A percentile compares a stretch with the other conserved stretches of the same genome.
Evolutionary conservation across 192 early-diverging fungal species (phyloP).

Genomic region (Coemansia sp.): DNA sequence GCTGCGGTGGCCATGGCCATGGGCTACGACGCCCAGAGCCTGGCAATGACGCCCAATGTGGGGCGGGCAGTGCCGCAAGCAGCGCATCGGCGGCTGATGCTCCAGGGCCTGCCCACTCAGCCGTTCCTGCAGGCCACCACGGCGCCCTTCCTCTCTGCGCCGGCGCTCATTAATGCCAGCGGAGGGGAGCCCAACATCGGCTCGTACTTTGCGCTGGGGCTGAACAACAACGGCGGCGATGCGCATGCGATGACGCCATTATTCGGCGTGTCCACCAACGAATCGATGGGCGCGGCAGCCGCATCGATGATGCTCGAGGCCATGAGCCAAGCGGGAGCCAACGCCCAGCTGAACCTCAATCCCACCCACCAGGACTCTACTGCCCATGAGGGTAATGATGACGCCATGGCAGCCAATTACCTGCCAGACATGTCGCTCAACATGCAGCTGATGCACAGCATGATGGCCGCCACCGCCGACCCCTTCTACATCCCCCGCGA

Average conservation of each 20-base stretch:
- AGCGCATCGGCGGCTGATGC: conserved; percentile 6
- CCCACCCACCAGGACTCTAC: neutral
- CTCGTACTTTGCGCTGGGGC: conserved; percentile 44
- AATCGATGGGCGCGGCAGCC: neutral
- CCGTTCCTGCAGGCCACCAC: conserved; percentile 5
- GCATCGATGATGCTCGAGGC: conserved; percentile 20
- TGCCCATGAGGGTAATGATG: neutral
- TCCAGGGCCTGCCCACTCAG: neutral
- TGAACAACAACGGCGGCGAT: neutral
- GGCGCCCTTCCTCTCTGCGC: conserved; percentile 44
- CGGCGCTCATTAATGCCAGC: conserved; percentile 36
- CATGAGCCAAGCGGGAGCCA: conserved; percentile 11
- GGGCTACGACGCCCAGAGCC: conserved; percentile 1
- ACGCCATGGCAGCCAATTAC: neutral
- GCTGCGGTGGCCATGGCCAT: conserved; percentile 6
- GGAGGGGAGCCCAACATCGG: conserved; percentile 40
- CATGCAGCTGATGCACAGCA: conserved; percentile 45
- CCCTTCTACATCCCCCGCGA: conserved; percentile 18
- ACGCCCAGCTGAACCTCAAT: neutral
- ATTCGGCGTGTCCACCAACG: conserved; percentile 2
- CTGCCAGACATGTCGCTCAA: conserved; percentile 16
- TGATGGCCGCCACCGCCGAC: conserved; percentile 23
- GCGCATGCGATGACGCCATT: conserved; percentile 14
- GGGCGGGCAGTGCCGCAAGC: neutral
- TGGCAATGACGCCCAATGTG: neutral